Percentiles rank a stretch among this genome's conserved stretches.
Conservation (phyloP, 2,329 filamentous ascomycete species). For the Arachnomyces sp. region DNA sequence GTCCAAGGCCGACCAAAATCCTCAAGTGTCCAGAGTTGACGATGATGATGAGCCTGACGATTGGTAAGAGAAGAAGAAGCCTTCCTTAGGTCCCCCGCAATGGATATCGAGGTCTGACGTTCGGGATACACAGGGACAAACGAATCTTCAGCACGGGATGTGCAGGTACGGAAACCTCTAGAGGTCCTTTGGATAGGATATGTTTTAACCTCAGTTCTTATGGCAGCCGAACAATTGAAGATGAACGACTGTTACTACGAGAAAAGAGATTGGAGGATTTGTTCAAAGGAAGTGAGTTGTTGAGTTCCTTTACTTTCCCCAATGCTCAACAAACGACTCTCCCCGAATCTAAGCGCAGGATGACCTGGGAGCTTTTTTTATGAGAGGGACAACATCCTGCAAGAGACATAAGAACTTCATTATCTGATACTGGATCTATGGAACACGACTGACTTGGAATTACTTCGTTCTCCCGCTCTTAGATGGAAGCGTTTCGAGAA, state of each 20-base stretch:
- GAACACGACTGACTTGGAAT: background rate
- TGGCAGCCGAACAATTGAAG: conserved; percentile 71
- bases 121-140: conserved; percentile 65
- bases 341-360: background rate
- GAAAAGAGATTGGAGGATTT: conserved; percentile 91
- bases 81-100: conserved; percentile 10
- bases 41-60: conserved; percentile 89
- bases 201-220: conserved; percentile 2
- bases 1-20: conserved; percentile 49
- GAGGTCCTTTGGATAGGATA: conserved; percentile 1
- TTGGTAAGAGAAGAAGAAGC: conserved; percentile 55
- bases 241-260: conserved; percentile 95
- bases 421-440: too few relatives aligned
- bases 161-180: conserved; percentile 52
- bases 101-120: conserved; percentile 3
- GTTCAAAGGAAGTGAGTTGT: conserved; percentile 71
- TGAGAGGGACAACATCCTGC: too few relatives aligned
- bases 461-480: conserved; percentile 4
- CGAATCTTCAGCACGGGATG: conserved; percentile 96
- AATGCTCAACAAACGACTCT: background rate
- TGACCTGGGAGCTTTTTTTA: too few relatives aligned
- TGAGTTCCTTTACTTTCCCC: conserved; percentile 4
- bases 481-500: conserved; percentile 85
- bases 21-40: conserved; percentile 35
- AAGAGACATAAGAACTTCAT: too few relatives aligned